These are phyloP conservation scores for Skeletonema costatum DNA, from an alignment of 108 stramenopile species.

Conservation along the genomic window DNA sequence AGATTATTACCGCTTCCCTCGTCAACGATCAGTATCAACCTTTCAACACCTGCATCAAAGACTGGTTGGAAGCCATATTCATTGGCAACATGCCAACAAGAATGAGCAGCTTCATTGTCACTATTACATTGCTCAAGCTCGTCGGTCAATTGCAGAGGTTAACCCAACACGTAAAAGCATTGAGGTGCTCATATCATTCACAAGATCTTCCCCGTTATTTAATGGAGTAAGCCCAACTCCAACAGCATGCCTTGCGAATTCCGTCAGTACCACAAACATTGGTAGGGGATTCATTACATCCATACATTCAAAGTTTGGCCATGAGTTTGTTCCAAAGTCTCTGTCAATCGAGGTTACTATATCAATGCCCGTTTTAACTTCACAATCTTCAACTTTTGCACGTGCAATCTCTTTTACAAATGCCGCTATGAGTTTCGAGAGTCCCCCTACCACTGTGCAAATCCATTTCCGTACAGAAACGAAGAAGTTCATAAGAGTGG, in stretches of 20 bases:
- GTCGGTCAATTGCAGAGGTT: neutral
- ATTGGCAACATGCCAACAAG: constrained; percentile 22
- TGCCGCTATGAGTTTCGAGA: constrained; percentile 58
- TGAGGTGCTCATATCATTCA: constrained; percentile 15
- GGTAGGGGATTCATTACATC: constrained; percentile 55
- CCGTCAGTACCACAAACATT: constrained; percentile 54
- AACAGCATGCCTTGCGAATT: constrained; percentile 35
- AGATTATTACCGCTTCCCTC: neutral
- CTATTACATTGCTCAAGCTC: neutral
- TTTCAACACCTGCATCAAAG: constrained; percentile 55
- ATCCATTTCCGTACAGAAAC: constrained; percentile 61
- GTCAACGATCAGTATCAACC: constrained; percentile 23
- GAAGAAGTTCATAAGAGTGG: constrained; percentile 64
- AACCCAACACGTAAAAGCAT: constrained; percentile 21
- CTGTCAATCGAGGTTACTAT: constrained; percentile 76
- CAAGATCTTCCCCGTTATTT: neutral
- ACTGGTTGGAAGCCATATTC: constrained; percentile 32
- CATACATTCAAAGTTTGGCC: constrained; percentile 63
- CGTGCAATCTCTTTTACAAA: constrained; percentile 46
- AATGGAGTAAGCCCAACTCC: constrained; percentile 33
- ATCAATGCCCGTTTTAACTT: constrained; percentile 31
- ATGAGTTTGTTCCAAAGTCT: constrained; percentile 65
- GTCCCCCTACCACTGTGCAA: constrained; percentile 60
- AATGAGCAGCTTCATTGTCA: neutral
- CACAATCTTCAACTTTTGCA: constrained; percentile 2